These are phyloP conservation scores for Penicillium parvum DNA, from an alignment of 495 filamentous ascomycete species.

Conservation along the genomic window DNA sequence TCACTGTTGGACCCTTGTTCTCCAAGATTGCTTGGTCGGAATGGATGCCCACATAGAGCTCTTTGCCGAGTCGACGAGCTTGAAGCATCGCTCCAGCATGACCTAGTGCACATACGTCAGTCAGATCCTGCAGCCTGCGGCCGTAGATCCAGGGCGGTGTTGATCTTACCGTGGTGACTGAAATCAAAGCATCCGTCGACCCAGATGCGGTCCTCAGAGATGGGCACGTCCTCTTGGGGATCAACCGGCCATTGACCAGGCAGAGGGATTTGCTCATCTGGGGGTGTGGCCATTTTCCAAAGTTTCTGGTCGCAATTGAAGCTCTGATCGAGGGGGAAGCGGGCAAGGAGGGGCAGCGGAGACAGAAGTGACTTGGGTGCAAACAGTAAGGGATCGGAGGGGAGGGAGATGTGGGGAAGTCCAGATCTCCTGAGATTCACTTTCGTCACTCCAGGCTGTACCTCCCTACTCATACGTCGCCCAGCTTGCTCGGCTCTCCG, in stretches of 20 bases:
- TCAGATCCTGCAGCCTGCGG: no score
- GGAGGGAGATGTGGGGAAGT: slow-evolving; percentile 20
- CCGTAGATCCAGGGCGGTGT: not conserved
- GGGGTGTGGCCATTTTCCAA: slow-evolving; percentile 17
- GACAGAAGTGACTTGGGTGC: slow-evolving; percentile 1
- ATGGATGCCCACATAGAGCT: slow-evolving; percentile 88
- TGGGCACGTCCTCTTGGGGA: slow-evolving; percentile 56
- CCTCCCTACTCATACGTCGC: not conserved
- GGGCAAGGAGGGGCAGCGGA: not conserved
- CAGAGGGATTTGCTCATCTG: slow-evolving; percentile 35
- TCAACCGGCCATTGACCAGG: slow-evolving; percentile 62
- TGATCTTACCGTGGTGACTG: slow-evolving; percentile 77
- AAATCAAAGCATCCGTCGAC: slow-evolving; percentile 99
- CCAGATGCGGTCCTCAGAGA: slow-evolving; percentile 79
- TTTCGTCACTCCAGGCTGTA: slow-evolving; percentile 1
- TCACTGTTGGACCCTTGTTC: slow-evolving; percentile 97
- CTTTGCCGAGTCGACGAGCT: slow-evolving; percentile 77
- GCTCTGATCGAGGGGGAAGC: not conserved
- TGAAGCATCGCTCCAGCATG: slow-evolving; percentile 97
- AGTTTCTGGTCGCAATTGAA: not conserved
- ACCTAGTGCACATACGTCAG: slow-evolving; percentile 42
- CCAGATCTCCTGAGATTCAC: slow-evolving; percentile 12
- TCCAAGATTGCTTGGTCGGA: slow-evolving; percentile 91
- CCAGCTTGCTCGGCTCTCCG: not conserved
- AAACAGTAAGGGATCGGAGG: slow-evolving; percentile 6